Percentiles rank a stretch among this genome's conserved stretches.
These are phyloP conservation scores for Myriosclerotinia duriaeana DNA, from an alignment of 2,329 filamentous ascomycete genomes.

Conservation along the genomic window DNA sequence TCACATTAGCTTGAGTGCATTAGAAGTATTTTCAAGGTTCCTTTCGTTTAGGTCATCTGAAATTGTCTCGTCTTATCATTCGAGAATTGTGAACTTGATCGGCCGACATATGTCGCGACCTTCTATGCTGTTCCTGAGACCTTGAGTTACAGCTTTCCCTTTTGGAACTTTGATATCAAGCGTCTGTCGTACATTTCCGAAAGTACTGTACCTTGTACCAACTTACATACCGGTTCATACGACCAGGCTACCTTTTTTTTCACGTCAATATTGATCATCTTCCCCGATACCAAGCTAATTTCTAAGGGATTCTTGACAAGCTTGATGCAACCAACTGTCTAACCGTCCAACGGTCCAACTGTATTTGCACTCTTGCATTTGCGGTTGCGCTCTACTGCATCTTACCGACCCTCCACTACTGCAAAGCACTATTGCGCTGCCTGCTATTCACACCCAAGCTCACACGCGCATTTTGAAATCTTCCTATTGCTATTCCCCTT, in stretches of 20 bases:
- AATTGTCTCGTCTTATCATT: slow-evolving; percentile 3
- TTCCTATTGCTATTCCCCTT: slow-evolving; percentile 10
- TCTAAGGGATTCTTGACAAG: slow-evolving; percentile 1
- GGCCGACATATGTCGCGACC: slow-evolving; percentile 7
- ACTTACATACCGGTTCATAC: not conserved
- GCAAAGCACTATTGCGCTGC: slow-evolving; percentile 12
- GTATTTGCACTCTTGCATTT: slow-evolving; percentile 3
- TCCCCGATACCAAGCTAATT: not conserved
- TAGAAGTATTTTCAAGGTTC: not conserved
- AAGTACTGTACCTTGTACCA: not conserved
- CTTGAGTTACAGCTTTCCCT: slow-evolving; percentile 1
- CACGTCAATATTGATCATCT: slow-evolving; percentile 8
- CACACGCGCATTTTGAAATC: slow-evolving; percentile 15
- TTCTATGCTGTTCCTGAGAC: slow-evolving; percentile 8
- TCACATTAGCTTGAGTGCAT: slow-evolving; percentile 7
- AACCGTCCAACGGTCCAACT: not conserved
- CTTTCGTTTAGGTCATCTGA: slow-evolving; percentile 4
- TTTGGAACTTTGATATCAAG: slow-evolving; percentile 1
- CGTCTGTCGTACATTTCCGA: not conserved
- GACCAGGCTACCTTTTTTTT: not conserved
- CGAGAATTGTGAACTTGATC: slow-evolving; percentile 13
- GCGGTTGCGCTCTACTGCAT: slow-evolving; percentile 7
- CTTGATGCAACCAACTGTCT: slow-evolving; percentile 12
- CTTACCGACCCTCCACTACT: slow-evolving; percentile 12
- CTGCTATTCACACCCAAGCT: not conserved